These are phyloP conservation scores for Vitis hybrid DNA, from an alignment of 177 flowering plant genomes.

Conservation along the genomic window DNA sequence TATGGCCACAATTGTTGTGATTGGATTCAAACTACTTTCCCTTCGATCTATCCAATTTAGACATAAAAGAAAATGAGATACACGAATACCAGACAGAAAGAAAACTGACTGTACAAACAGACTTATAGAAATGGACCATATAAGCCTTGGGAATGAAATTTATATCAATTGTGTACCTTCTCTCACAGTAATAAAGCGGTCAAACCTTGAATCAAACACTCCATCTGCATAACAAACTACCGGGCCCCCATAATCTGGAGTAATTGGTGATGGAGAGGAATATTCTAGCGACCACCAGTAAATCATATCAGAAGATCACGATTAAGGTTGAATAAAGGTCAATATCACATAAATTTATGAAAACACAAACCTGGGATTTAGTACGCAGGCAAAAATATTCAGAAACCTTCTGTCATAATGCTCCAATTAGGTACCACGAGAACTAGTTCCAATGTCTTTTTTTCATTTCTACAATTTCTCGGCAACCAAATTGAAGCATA, in stretches of 20 bases:
- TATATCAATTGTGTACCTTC: constrained; percentile 58
- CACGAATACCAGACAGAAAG: neutral
- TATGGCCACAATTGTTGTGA: constrained; percentile 61
- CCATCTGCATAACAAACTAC: constrained; percentile 86
- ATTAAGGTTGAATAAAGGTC: neutral
- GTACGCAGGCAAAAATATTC: neutral
- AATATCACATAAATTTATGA: neutral
- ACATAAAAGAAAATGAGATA: too few species aligned
- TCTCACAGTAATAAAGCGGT: constrained; percentile 63
- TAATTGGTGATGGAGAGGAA: constrained; percentile 59
- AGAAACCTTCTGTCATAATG: too few species aligned
- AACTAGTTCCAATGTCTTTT: too few species aligned
- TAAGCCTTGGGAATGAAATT: neutral
- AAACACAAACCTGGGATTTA: neutral
- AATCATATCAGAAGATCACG: neutral
- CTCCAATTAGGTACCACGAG: too few species aligned
- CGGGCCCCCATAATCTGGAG: constrained; percentile 88
- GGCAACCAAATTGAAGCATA: too few species aligned
- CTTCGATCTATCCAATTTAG: constrained; percentile 55
- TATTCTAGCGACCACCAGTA: constrained; percentile 26
- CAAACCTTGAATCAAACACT: constrained; percentile 70
- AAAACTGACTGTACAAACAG: too few species aligned
- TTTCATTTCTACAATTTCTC: too few species aligned
- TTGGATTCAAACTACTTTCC: constrained; percentile 56
- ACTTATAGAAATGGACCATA: neutral